Evolutionary conservation across 805 yeast species (phyloP).

Genomic region (Yarrowia osloensis): DNA sequence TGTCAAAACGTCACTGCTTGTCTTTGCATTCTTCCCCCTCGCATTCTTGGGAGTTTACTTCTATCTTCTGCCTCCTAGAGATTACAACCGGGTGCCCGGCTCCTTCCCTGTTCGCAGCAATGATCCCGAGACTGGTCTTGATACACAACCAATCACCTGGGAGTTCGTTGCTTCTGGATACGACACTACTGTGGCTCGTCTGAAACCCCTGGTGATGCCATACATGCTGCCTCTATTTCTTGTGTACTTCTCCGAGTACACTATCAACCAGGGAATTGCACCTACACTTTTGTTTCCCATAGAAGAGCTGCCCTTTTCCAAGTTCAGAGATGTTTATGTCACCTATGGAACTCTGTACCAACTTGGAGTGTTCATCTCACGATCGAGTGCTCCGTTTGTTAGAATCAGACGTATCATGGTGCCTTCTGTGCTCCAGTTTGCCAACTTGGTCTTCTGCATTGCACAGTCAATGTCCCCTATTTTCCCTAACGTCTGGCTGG

Average conservation of each 20-base stretch:
- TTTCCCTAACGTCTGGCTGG: slow-evolving; percentile 60
- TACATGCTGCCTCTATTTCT: slow-evolving; percentile 82
- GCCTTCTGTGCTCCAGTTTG: slow-evolving; percentile 64
- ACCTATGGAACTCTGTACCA: slow-evolving; percentile 89
- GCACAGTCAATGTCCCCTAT: slow-evolving; percentile 63
- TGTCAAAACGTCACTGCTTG: slow-evolving; percentile 55
- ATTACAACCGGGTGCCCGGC: background rate
- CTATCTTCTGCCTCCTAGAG: slow-evolving; percentile 39
- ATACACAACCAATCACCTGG: background rate
- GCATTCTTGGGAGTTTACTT: slow-evolving; percentile 39
- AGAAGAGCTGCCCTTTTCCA: slow-evolving; percentile 64
- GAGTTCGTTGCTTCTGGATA: background rate
- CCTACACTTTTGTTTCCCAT: slow-evolving; percentile 85
- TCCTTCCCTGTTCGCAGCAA: background rate
- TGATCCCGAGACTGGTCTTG: slow-evolving; percentile 9
- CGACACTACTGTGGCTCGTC: slow-evolving; percentile 36
- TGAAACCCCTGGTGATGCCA: slow-evolving; percentile 42
- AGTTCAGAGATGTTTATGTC: slow-evolving; percentile 84
- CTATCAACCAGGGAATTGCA: slow-evolving; percentile 87
- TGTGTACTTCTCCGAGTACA: slow-evolving; percentile 84
- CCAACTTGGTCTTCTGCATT: slow-evolving; percentile 61
- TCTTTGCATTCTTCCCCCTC: slow-evolving; percentile 52
- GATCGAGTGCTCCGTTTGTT: slow-evolving; percentile 74
- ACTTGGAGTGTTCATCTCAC: slow-evolving; percentile 85
- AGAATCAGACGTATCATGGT: slow-evolving; percentile 60